These are phyloP conservation scores for Metschnikowia bowlesiae DNA, from an alignment of 805 yeast genomes.

Conservation along the genomic window DNA sequence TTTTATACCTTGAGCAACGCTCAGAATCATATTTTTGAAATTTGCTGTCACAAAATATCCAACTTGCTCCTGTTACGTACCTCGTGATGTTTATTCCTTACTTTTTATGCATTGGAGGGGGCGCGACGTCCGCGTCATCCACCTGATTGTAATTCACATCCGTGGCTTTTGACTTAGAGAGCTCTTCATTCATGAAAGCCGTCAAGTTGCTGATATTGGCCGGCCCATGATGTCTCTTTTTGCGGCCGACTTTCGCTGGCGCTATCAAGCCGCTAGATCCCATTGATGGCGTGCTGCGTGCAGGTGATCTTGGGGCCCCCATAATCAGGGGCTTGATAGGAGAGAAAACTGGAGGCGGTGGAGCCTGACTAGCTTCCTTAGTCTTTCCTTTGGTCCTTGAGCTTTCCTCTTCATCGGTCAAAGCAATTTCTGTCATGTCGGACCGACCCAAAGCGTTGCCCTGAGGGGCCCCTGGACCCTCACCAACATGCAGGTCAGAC, in stretches of 20 bases:
- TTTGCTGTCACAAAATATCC: no score
- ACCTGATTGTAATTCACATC: conserved; percentile 20
- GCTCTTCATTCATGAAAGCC: conserved; percentile 42
- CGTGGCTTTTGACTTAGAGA: conserved; percentile 35
- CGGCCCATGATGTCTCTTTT: conserved; percentile 26
- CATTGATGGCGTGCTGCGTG: neutral
- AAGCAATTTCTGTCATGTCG: neutral
- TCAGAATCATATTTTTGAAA: no score
- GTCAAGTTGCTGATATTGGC: conserved; percentile 24
- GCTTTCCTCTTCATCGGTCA: neutral
- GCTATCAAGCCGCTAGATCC: conserved; percentile 2
- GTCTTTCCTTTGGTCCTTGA: neutral
- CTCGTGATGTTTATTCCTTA: neutral
- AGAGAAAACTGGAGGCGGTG: conserved; percentile 5
- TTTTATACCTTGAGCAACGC: neutral
- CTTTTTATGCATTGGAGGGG: conserved; percentile 15
- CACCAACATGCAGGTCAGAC: neutral
- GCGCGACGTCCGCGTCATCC: conserved; percentile 5
- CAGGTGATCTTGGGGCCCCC: neutral
- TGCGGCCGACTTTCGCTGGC: conserved; percentile 16
- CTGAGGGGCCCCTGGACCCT: neutral
- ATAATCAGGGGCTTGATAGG: conserved; percentile 4
- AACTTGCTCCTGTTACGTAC: no score
- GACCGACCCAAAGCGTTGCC: neutral
- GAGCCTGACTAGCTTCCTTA: neutral